Percentiles rank a stretch among this genome's conserved stretches.
Conservation (phyloP, 345 rosid genomes). For the Euphorbia lathyris region DNA sequence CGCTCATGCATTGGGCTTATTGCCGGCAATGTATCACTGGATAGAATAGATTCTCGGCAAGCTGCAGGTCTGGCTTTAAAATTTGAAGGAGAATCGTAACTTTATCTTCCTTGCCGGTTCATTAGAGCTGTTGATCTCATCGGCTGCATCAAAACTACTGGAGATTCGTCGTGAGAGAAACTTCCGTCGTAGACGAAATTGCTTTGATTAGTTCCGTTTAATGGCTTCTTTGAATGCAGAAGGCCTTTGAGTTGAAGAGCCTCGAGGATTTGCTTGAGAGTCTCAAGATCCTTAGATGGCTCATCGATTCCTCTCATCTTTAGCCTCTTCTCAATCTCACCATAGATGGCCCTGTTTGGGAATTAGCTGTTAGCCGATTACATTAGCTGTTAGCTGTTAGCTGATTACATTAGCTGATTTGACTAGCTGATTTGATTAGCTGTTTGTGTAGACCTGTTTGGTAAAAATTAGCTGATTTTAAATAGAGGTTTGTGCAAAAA, state of each 20-base stretch:
- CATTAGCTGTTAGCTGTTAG: no score
- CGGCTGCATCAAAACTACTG: constrained; percentile 49
- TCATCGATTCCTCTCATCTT: constrained; percentile 67
- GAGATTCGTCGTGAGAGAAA: constrained; percentile 38
- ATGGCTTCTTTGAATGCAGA: constrained; percentile 49
- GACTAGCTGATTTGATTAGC: no score
- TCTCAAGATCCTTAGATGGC: constrained; percentile 79
- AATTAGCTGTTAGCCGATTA: no score
- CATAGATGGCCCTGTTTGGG: no score
- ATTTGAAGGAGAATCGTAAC: no score
- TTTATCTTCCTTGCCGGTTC: no score
- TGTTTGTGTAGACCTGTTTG: no score
- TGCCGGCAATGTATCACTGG: constrained; percentile 34
- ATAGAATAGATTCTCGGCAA: constrained; percentile 30
- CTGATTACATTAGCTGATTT: no score
- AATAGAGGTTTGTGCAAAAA: no score
- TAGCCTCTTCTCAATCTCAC: constrained; percentile 63
- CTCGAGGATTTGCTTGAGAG: constrained; percentile 79
- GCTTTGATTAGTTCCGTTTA: constrained; percentile 29
- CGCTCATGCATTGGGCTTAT: constrained; percentile 43
- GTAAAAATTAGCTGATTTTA: no score
- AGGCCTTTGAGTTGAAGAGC: constrained; percentile 91
- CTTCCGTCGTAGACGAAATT: constrained; percentile 44
- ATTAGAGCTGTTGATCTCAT: constrained; percentile 29
- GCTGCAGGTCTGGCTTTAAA: constrained; percentile 36